Evolutionary conservation across 2,329 filamentous ascomycete genomes (phyloP).

Genomic region (Pezicula rhizophila): DNA sequence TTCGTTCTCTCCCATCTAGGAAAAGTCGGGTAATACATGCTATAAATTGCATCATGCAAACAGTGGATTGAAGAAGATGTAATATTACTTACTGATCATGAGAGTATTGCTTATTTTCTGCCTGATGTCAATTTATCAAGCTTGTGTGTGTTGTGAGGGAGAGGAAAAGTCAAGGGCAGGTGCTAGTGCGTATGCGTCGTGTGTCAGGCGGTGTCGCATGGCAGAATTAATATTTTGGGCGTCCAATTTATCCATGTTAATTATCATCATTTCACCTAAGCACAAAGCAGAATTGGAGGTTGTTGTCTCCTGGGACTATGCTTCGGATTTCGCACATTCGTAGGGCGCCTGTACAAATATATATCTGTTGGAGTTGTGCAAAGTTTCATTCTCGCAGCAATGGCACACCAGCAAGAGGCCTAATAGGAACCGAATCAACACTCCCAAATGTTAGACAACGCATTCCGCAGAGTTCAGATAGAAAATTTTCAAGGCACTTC

Average conservation of each 20-base stretch:
- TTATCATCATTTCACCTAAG: no score
- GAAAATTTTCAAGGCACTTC: not conserved
- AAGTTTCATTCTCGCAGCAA: conserved; percentile 5
- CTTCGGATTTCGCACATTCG: conserved; percentile 11
- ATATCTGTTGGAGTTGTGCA: conserved; percentile 23
- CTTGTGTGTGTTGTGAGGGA: no score
- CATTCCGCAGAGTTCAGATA: no score
- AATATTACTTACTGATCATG: conserved; percentile 10
- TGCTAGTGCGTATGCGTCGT: no score
- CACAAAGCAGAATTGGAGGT: not conserved
- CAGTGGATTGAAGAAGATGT: conserved; percentile 1
- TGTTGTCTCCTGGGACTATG: conserved; percentile 13
- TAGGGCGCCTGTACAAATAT: conserved; percentile 7
- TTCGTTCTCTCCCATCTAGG: conserved; percentile 45
- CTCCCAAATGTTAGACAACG: no score
- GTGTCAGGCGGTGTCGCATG: no score
- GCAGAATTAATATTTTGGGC: no score
- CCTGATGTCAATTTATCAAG: no score
- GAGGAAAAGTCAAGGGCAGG: no score
- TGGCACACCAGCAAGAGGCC: no score
- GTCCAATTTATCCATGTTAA: no score
- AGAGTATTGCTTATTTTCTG: not conserved
- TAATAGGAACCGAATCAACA: no score
- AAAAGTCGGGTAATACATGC: conserved; percentile 39
- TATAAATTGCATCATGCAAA: conserved; percentile 31